Base-by-base conservation (phyloP, 805 yeast genomes). In the Candida morakotiae region DNA sequence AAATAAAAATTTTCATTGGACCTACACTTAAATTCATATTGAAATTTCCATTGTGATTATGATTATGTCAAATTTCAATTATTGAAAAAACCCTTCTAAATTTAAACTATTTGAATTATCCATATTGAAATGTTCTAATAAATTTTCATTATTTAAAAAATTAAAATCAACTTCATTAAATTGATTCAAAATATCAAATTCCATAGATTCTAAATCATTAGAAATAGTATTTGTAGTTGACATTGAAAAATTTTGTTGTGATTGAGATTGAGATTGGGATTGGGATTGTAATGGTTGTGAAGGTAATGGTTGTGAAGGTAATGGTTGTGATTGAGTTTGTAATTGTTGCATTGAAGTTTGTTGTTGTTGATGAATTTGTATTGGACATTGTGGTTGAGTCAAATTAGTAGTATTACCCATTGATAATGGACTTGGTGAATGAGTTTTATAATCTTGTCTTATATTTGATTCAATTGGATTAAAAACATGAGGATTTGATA, bases 91-190 rank as follows among this genome's bases (percentile, higher is more conserved):
- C 16, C 55, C 53, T 31, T 55, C 58, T 9, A 9, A 7, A 17
- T 25, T 33, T 7, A 19, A 14, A 20, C 22, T 16, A 20, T 18
- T 27, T 4, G 15, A 8, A 17, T 19, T 22, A 3, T 28, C 32
- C 19, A 16, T 11, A 27, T 23, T 26, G 19, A 34, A 28, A 34
- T 34, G 37, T 11, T 34, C 37, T 27, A 34, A 15, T 11, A 34
- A 40, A 14, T 37, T 44, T 28, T 56, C 62, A 37, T 55, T 60
- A 26, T 49, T 51, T 35, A 61, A 45, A 37, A 60, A 51, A 37
- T 62, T 66, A 29, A 60, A 52, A 38, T 59, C 58, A 41, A 60
- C 55, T 17, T 60, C 47, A 27, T 17, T 28, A 28, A 37, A 39
- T 31, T 39, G 42, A 22, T 32, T 34, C 3, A 34, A 27, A 3